A percentile compares a stretch with the other conserved stretches of the same genome.
Conservation (phyloP, 202 grass and related monocot species). For the Brachypodium distachyon region DNA sequence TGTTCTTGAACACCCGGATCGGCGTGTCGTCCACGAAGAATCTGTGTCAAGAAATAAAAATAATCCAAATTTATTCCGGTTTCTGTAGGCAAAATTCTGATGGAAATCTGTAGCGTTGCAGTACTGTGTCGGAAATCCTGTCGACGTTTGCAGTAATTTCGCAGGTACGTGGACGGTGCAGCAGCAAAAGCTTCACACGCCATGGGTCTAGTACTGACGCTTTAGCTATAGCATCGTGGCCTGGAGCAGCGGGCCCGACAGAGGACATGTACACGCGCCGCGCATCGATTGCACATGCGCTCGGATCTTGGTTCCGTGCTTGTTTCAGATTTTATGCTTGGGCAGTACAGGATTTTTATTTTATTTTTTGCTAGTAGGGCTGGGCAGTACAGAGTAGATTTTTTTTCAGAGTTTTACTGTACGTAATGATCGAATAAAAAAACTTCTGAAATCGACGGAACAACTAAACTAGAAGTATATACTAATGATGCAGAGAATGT, state of each 20-base stretch:
- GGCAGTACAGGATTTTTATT: too few relatives aligned
- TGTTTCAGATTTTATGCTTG: background rate
- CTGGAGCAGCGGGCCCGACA: background rate
- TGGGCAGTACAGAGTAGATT: too few relatives aligned
- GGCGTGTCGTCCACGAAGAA: conserved; percentile 88
- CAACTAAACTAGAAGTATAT: too few relatives aligned
- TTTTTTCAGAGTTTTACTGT: too few relatives aligned
- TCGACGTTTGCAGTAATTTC: background rate
- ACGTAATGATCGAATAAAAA: too few relatives aligned
- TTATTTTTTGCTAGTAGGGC: too few relatives aligned
- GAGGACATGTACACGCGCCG: background rate
- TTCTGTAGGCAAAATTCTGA: too few relatives aligned
- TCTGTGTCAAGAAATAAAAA: too few relatives aligned
- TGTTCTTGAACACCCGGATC: conserved; percentile 90
- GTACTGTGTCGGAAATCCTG: background rate
- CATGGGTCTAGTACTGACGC: background rate
- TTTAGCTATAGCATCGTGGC: background rate
- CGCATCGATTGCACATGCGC: background rate
- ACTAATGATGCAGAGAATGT: too few relatives aligned
- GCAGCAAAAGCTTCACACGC: background rate
- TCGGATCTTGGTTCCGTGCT: background rate
- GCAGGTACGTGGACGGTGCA: background rate
- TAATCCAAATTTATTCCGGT: too few relatives aligned
- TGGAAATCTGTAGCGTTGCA: background rate
- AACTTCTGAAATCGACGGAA: too few relatives aligned